Conservation (phyloP, 257 asterid species). For the Solanum lignicaule region DNA sequence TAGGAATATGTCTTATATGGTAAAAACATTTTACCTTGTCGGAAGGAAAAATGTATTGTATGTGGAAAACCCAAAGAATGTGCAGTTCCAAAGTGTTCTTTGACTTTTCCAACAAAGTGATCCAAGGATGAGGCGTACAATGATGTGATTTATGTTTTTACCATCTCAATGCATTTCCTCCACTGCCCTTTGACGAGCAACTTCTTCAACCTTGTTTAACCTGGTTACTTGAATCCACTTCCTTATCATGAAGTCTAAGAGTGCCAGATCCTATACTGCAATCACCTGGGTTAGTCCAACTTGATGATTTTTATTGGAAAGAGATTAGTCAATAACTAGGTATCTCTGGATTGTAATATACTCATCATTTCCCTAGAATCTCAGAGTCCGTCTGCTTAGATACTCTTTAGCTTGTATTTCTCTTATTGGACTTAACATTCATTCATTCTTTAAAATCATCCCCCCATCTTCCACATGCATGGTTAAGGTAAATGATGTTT, state of each 20-base stretch:
- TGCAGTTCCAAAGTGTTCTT: background rate
- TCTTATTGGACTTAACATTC: background rate
- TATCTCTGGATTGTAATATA: background rate
- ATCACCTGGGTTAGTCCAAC: background rate
- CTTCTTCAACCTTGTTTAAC: background rate
- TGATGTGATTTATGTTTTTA: background rate
- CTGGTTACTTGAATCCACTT: background rate
- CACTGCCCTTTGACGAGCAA: background rate
- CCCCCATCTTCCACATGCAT: background rate
- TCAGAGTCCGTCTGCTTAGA: background rate
- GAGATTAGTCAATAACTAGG: background rate
- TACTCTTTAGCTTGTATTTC: background rate
- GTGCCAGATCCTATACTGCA: background rate
- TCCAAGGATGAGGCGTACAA: background rate
- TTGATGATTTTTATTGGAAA: background rate
- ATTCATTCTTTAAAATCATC: background rate
- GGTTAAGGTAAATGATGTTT: background rate
- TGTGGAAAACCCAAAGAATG: background rate
- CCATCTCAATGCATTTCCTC: background rate
- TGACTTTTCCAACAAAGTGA: background rate
- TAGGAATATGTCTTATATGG: background rate
- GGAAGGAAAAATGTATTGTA: background rate
- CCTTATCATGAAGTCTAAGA: background rate
- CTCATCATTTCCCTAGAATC: background rate
- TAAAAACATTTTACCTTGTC: background rate